A percentile compares a stretch with the other conserved stretches of the same genome.
These are phyloP conservation scores for Exidia glandulosa DNA, from an alignment of 768 basidiomycete species.

Conservation along the genomic window DNA sequence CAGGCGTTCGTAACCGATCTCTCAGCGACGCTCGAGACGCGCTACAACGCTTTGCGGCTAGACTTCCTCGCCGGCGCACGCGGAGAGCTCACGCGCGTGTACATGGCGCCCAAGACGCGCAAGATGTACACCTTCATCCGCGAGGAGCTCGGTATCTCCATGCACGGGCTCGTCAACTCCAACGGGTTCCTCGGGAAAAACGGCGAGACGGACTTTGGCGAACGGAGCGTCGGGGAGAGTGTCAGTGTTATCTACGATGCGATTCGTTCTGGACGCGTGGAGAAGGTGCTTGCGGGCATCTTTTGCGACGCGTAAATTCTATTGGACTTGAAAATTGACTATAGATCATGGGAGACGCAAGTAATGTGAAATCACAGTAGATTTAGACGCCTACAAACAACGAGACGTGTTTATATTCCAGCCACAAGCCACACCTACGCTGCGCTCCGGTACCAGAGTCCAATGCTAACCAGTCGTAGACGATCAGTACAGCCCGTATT, in stretches of 20 bases:
- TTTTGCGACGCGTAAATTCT: not conserved
- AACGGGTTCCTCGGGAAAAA: constrained; percentile 7
- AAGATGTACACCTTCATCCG: constrained; percentile 71
- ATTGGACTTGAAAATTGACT: not conserved
- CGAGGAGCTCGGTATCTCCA: constrained; percentile 55
- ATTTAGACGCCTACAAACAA: no score
- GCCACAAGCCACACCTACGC: no score
- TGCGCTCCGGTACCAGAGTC: no score
- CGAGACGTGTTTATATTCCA: no score
- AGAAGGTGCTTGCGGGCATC: not conserved
- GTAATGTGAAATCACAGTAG: no score
- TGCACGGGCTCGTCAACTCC: constrained; percentile 72
- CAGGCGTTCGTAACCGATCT: not conserved
- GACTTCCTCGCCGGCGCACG: constrained; percentile 49
- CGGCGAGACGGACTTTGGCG: not conserved
- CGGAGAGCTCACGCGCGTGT: constrained; percentile 50
- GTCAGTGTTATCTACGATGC: not conserved
- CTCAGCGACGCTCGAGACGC: not conserved
- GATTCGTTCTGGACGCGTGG: not conserved
- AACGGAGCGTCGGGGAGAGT: not conserved
- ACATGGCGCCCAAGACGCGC: constrained; percentile 29
- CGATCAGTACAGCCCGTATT: no score
- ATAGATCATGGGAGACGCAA: no score
- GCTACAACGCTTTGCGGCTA: constrained; percentile 26
- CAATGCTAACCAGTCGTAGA: no score